A percentile compares a stretch with the other conserved stretches of the same genome.
Conservation (phyloP, 2,329 filamentous ascomycete genomes). For the Scedosporium dehoogii region DNA sequence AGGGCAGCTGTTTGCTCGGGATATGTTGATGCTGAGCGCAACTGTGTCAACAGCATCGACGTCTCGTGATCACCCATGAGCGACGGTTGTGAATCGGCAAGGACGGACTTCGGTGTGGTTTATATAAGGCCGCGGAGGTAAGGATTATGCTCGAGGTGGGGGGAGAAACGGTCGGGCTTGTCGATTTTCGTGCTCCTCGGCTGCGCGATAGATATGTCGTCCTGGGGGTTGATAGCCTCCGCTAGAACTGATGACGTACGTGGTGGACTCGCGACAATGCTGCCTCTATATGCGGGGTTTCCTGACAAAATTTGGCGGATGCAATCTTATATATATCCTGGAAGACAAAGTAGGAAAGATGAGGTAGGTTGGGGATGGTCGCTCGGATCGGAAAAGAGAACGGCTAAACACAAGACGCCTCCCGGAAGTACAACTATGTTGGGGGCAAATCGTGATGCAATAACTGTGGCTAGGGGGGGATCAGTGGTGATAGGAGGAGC, state of each 20-base stretch:
- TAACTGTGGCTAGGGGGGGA: not conserved
- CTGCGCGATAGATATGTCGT: not conserved
- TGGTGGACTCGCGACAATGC: not conserved
- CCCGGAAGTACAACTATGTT: too few relatives aligned
- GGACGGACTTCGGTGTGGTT: not conserved
- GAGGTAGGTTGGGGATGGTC: not conserved
- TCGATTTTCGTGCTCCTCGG: not conserved
- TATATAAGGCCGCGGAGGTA: too few relatives aligned
- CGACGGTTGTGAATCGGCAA: not conserved
- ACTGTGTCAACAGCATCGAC: constrained; percentile 44
- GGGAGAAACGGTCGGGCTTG: too few relatives aligned
- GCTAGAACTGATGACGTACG: not conserved
- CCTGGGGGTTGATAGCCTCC: not conserved
- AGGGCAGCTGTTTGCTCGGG: constrained; percentile 51
- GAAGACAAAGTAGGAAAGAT: not conserved
- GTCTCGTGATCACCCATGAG: constrained; percentile 44
- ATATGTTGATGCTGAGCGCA: constrained; percentile 42
- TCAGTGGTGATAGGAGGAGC: too few relatives aligned
- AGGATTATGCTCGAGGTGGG: too few relatives aligned
- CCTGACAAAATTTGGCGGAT: too few relatives aligned
- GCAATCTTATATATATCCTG: too few relatives aligned
- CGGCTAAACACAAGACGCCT: not conserved
- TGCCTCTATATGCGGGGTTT: not conserved
- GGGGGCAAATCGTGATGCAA: not conserved
- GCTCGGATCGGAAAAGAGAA: not conserved